Conservation (phyloP, 2,329 filamentous ascomycete species). For the Aspergillus ruber region DNA sequence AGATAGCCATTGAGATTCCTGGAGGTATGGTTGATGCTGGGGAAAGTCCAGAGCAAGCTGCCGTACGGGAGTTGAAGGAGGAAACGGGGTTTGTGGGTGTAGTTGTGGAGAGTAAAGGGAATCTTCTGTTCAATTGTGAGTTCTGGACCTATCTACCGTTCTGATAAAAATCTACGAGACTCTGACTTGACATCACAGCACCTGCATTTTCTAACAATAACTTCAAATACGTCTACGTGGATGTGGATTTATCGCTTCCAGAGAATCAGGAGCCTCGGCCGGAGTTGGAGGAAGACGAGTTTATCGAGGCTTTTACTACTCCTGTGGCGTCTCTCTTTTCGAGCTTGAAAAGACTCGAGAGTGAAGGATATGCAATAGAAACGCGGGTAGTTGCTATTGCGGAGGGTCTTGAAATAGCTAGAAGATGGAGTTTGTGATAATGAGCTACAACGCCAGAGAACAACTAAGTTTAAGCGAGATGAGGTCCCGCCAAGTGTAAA, state of each 20-base stretch:
- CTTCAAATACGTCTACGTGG: background rate
- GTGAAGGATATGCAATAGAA: background rate
- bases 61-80: background rate
- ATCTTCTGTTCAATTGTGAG: background rate
- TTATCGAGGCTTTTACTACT: background rate
- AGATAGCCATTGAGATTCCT: background rate
- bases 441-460: too few species aligned
- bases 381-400: background rate
- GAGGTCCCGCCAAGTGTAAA: too few species aligned
- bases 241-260: background rate
- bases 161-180: background rate
- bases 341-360: background rate
- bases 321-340: background rate
- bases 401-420: background rate
- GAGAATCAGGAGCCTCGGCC: background rate
- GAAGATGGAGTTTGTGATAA: background rate
- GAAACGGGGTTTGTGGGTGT: background rate
- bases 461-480: too few species aligned
- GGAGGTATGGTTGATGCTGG: background rate
- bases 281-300: background rate
- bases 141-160: background rate
- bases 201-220: background rate
- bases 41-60: background rate
- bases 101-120: background rate
- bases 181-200: background rate